These are phyloP conservation scores for Phytopythium litorale DNA, from an alignment of 352 stramenopile genomes.

Conservation along the genomic window DNA sequence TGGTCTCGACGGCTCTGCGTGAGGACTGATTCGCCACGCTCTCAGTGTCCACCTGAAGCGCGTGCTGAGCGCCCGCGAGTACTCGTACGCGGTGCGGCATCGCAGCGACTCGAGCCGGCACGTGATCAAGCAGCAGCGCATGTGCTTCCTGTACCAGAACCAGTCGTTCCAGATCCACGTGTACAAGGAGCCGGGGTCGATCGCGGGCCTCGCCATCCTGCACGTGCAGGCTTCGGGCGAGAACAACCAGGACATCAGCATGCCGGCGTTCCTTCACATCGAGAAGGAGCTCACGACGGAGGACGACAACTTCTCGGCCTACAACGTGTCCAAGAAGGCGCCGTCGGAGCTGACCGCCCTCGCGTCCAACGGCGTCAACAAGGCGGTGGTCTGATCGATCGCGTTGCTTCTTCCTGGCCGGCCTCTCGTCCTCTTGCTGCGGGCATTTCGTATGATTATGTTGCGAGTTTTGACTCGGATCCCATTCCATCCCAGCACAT, in stretches of 20 bases:
- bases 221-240: slow-evolving; percentile 75
- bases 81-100: slow-evolving; percentile 81
- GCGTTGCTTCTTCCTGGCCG: not conserved
- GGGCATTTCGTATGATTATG: not conserved
- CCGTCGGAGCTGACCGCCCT: not conserved
- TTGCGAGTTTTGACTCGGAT: slow-evolving; percentile 4
- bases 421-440: not conserved
- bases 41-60: slow-evolving; percentile 78
- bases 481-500: not conserved
- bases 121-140: slow-evolving; percentile 86
- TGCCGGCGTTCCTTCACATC: slow-evolving; percentile 73
- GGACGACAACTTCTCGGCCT: slow-evolving; percentile 71
- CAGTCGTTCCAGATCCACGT: slow-evolving; percentile 86
- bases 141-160: slow-evolving; percentile 85
- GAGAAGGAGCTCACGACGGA: slow-evolving; percentile 52
- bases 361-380: not conserved
- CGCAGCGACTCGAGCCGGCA: slow-evolving; percentile 57
- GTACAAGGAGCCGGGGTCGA: slow-evolving; percentile 71
- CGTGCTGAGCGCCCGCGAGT: slow-evolving; percentile 77
- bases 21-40: not conserved
- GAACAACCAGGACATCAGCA: slow-evolving; percentile 47
- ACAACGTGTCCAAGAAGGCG: slow-evolving; percentile 75
- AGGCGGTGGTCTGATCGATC: not conserved
- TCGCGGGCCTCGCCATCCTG: slow-evolving; percentile 63
- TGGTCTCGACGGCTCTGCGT: not conserved